Percentiles rank a stretch among this genome's conserved stretches.
Evolutionary conservation across 106 monocot genomes (phyloP).

Genomic region (Iris macrosiphon): DNA sequence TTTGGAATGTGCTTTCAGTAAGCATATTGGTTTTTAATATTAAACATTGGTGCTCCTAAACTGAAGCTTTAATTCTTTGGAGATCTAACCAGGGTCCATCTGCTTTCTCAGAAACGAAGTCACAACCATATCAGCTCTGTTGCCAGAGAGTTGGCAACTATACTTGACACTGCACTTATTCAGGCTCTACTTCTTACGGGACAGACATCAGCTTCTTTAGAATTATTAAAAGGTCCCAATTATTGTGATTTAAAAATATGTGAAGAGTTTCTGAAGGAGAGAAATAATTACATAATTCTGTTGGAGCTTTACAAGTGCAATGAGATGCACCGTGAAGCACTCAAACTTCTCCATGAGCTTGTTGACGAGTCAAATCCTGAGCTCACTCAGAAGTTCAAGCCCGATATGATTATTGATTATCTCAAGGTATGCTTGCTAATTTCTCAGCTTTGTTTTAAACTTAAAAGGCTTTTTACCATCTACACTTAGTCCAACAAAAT

Average conservation of each 20-base stretch:
- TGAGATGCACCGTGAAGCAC: conserved; percentile 90
- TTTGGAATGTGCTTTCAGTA: no score
- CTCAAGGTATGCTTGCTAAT: conserved; percentile 55
- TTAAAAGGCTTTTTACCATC: not conserved
- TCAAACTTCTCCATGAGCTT: conserved; percentile 68
- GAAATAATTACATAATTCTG: conserved; percentile 38
- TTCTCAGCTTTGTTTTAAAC: no score
- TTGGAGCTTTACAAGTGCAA: conserved; percentile 86
- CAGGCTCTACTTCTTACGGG: conserved; percentile 85
- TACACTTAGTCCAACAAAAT: no score
- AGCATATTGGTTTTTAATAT: not conserved
- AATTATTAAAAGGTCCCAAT: conserved; percentile 81
- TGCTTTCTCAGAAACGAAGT: conserved; percentile 50
- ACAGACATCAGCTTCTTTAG: conserved; percentile 55
- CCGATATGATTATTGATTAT: conserved; percentile 92
- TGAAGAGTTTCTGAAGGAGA: conserved; percentile 73
- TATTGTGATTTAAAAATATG: conserved; percentile 92
- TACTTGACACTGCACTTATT: conserved; percentile 87
- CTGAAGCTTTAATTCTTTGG: not conserved
- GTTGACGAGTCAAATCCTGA: conserved; percentile 70
- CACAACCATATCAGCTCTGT: conserved; percentile 68
- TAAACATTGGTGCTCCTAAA: no score
- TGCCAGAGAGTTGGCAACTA: conserved; percentile 77
- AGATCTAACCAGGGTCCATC: conserved; percentile 13
- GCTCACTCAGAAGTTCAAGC: conserved; percentile 53